Base-by-base conservation (phyloP, 495 filamentous ascomycete genomes). In the Penicillium macrosclerotiorum region DNA sequence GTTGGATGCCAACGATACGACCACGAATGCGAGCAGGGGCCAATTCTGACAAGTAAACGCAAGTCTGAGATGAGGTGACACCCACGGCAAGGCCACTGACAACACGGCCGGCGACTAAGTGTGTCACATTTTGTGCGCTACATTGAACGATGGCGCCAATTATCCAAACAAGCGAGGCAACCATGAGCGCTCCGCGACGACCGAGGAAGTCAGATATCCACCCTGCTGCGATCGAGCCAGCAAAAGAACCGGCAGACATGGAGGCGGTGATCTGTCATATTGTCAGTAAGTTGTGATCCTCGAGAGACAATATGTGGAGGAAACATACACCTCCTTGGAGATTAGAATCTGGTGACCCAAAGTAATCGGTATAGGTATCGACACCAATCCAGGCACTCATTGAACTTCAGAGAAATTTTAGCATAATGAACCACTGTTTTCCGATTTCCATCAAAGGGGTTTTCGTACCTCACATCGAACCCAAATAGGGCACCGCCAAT, bases 41-140 rank as follows among this genome's bases (percentile, higher is more conserved):
- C 27, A 89, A 78, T 57, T 90, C 85, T 31, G 84, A 84, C 3
- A 89, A 75, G 63, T 89, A 90, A n/a, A 90, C 86, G n/a, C 82
- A 84, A 0, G 88, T 86, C 52, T 89, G 85, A 1, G 84, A 85
- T 2, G 83, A 87, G 2, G 85, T 88, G 48, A 89, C 82, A 46
- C 85, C 85, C 41, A 89, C 84, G 32, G 79, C 79, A 30, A 89
- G 69, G 43, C 87, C 85, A 55, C 86, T 88, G 31, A 90, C 63
- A 9, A 88, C 73, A 13, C 85, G 81, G 3, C 86, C 86, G 17
- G 78, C 84, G 27, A 89, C 82, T 0, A 90, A 68, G 52, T 81
- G 77, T 18, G 77, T 82, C 8, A 77, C 63, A 42, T 78, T 77
- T 18, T 80, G 77, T 12, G 74, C 77, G 17, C 80, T 69, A 37